Percentiles rank a stretch among this genome's conserved stretches.
phyloP scores from a whole-genome alignment of 768 basidiomycete genomes.

The Lanmaoa pseudosensibilis region DNA sequence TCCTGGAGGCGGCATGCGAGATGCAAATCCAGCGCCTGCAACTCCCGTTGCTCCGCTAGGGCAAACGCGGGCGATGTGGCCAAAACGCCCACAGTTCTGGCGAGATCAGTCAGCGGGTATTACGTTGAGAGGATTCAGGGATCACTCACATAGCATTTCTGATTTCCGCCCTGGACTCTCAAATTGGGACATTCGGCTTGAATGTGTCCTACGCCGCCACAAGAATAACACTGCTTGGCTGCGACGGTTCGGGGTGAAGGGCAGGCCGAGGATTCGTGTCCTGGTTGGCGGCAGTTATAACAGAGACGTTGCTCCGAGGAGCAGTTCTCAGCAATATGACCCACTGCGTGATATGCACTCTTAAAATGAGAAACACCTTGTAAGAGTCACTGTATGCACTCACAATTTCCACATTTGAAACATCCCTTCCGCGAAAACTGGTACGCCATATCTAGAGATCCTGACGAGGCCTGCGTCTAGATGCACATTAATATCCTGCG shows the following conservation, averaged over 20 bases:
- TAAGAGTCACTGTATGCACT: constrained; percentile 34
- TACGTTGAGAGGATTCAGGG: constrained; percentile 1
- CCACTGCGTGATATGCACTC: constrained; percentile 51
- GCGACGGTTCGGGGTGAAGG: constrained; percentile 79
- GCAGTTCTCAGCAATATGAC: constrained; percentile 92
- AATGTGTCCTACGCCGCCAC: constrained; percentile 89
- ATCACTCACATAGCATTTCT: constrained; percentile 79
- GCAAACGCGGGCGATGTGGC: constrained; percentile 80
- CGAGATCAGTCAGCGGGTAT: constrained; percentile 4
- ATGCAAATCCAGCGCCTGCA: constrained; percentile 49
- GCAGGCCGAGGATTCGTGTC: constrained; percentile 88
- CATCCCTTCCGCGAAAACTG: constrained; percentile 86
- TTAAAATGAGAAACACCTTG: constrained; percentile 10
- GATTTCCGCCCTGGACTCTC: constrained; percentile 63
- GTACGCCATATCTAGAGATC: constrained; percentile 63
- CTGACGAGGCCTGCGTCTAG: constrained; percentile 45
- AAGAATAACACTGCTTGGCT: constrained; percentile 91
- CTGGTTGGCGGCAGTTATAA: constrained; percentile 94
- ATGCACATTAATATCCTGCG: constrained; percentile 19
- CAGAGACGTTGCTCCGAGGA: constrained; percentile 86
- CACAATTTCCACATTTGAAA: constrained; percentile 92
- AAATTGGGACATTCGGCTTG: constrained; percentile 85
- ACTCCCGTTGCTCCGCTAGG: constrained; percentile 47
- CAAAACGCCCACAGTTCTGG: constrained; percentile 78
- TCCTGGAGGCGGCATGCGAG: constrained; percentile 73